A percentile compares a stretch with the other conserved stretches of the same genome.
phyloP scores from a whole-genome alignment of 2,329 filamentous ascomycete species.

The Rhynchosporium graminicola region DNA sequence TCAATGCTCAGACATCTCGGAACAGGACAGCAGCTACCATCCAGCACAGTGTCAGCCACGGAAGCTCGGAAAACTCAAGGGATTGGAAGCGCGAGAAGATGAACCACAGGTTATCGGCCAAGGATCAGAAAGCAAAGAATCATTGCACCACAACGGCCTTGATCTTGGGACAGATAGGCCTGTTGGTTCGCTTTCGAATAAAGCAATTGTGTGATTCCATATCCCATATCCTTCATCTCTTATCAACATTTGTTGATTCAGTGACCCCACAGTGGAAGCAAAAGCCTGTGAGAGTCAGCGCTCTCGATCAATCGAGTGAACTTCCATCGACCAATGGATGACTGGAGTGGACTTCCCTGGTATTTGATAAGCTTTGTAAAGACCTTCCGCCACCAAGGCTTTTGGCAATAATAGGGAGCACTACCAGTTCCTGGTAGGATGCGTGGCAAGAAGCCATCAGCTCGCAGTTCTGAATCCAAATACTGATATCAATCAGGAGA shows the following conservation, averaged over 20 bases:
- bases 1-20: not conserved
- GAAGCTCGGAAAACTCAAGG: constrained; percentile 13
- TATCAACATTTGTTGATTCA: not conserved
- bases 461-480: too few species aligned
- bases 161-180: constrained; percentile 10
- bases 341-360: not conserved
- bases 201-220: constrained; percentile 21
- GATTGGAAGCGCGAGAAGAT: not conserved
- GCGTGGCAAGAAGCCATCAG: constrained; percentile 17
- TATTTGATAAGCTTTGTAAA: constrained; percentile 18
- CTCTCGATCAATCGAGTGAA: not conserved
- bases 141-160: not conserved
- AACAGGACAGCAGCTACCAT: constrained; percentile 1
- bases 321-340: too few species aligned
- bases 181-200: constrained; percentile 21
- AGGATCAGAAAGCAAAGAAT: not conserved
- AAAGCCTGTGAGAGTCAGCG: not conserved
- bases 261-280: constrained; percentile 11
- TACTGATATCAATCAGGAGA: constrained; percentile 16
- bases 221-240: not conserved
- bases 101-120: not conserved
- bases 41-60: constrained; percentile 13
- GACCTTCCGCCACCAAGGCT: constrained; percentile 9
- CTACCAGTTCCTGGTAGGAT: constrained; percentile 25
- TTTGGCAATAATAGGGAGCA: constrained; percentile 16